Evolutionary conservation across 2,329 filamentous ascomycete genomes (phyloP), one percentile per base, ranked within the genome.

Genomic region (Septoria linicola): DNA sequence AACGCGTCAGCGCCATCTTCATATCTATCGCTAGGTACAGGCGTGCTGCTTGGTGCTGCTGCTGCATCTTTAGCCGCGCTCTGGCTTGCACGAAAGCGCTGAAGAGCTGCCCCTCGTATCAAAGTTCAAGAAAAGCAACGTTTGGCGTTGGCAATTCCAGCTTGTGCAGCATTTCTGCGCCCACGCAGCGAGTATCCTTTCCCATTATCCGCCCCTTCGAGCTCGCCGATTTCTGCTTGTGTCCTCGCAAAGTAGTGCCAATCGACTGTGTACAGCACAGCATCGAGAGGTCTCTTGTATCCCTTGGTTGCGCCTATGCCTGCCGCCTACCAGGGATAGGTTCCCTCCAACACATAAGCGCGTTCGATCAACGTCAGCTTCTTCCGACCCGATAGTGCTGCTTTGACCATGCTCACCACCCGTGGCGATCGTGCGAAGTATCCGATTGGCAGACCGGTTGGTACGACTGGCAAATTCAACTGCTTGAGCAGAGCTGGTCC

Each of bases 31-130:
- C 48, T 54, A 19, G 51, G 34, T 6, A 36, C 36, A 3, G 45
- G 51, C 7, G 25, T 54, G 2, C n/a, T 54, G 13, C 20, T 54
- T 8, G 51, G 41, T 10, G 46, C 31, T 16, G 34, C 40, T 13
- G 20, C 34, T 2, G 37, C 46, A 6, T 49, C 37, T 25, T 21
- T 41, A n/a, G 17, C 36, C 1, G 23, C 39, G 6, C 6, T 42
- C 1, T 49, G 37, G 46, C 17, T 41, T n/a, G 19, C 16, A 17
- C 46, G 46, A 11, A 36, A 27, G 6, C 46, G 46, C 17, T 49
- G 39, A 40, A 23, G 25, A 3, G 8, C 19, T 16, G 8, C 19
- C n/a, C 27, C 23, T 27, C n/a, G n/a, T n/a, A n/a, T n/a, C n/a
- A n/a, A n/a, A n/a, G n/a, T n/a, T n/a, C n/a, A n/a, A n/a, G n/a